phyloP scores from a whole-genome alignment of 1,284 basidiomycete genomes.

The Cryptococcus jaspeensis region DNA sequence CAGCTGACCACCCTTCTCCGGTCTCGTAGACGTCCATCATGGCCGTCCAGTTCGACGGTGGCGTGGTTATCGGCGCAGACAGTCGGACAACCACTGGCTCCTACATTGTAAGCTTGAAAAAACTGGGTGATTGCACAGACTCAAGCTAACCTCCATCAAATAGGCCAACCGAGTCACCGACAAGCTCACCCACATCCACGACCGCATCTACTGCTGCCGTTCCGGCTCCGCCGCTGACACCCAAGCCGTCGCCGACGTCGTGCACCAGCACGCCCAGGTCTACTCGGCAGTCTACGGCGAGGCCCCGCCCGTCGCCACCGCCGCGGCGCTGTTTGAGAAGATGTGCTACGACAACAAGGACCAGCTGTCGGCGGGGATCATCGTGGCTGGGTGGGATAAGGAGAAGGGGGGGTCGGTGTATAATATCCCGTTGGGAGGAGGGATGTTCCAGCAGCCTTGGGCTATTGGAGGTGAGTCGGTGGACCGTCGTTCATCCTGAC shows the following conservation, averaged over 20 bases:
- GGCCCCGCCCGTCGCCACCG: constrained; percentile 75
- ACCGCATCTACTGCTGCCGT: constrained; percentile 98
- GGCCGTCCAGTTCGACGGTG: constrained; percentile 94
- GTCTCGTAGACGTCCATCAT: constrained; percentile 87
- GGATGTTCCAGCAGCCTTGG: constrained; percentile 92
- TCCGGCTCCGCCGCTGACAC: constrained; percentile 98
- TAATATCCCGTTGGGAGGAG: constrained; percentile 92
- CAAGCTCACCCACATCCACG: constrained; percentile 95
- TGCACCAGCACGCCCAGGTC: constrained; percentile 83
- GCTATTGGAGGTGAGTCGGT: constrained; percentile 77
- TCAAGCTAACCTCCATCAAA: not conserved
- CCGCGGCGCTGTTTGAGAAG: constrained; percentile 81
- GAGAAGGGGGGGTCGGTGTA: constrained; percentile 91
- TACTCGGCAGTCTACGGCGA: constrained; percentile 64
- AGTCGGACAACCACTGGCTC: constrained; percentile 94
- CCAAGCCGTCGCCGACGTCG: constrained; percentile 91
- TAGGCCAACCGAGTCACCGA: constrained; percentile 95
- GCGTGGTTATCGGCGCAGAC: constrained; percentile 96
- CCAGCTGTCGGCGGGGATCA: constrained; percentile 84
- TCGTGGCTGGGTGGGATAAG: constrained; percentile 97
- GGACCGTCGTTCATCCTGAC: not conserved
- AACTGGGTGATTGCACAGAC: not conserved
- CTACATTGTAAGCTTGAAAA: constrained; percentile 72
- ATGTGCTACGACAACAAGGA: constrained; percentile 96
- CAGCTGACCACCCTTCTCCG: constrained; percentile 2